These are phyloP conservation scores for Scedosporium apiospermum DNA, from an alignment of 2,329 filamentous ascomycete genomes.

Conservation along the genomic window DNA sequence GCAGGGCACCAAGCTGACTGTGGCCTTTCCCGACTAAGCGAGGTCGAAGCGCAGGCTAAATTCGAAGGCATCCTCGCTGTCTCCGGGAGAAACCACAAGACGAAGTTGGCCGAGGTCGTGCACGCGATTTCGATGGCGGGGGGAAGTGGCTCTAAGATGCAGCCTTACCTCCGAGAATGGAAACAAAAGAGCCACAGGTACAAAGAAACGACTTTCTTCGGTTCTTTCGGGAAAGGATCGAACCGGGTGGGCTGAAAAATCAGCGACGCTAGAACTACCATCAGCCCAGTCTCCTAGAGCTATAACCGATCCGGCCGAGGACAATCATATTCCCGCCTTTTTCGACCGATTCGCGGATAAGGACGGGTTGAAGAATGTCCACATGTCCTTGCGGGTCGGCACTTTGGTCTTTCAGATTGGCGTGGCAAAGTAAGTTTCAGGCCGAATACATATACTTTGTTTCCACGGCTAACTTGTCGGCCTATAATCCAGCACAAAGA, in stretches of 20 bases:
- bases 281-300: conserved; percentile 11
- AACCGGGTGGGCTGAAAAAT: conserved; percentile 9
- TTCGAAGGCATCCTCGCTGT: conserved; percentile 11
- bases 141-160: not conserved
- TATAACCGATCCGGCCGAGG: conserved; percentile 13
- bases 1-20: conserved; percentile 8
- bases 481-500: conserved; percentile 12
- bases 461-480: not conserved
- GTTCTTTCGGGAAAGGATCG: not conserved
- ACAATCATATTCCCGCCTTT: conserved; percentile 18
- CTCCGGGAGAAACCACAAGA: conserved; percentile 5
- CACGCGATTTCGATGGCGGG: not conserved
- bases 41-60: conserved; percentile 16
- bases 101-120: conserved; percentile 8
- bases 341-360: conserved; percentile 19
- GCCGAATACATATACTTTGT: not conserved
- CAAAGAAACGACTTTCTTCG: not conserved
- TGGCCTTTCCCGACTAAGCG: conserved; percentile 11
- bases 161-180: not conserved
- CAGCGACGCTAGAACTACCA: conserved; percentile 11
- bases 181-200: not conserved
- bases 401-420: conserved; percentile 30
- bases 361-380: conserved; percentile 28
- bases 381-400: conserved; percentile 29
- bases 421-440: conserved; percentile 21